Conservation (phyloP, 2,329 filamentous ascomycete species). For the Tympanopsis confertula region DNA sequence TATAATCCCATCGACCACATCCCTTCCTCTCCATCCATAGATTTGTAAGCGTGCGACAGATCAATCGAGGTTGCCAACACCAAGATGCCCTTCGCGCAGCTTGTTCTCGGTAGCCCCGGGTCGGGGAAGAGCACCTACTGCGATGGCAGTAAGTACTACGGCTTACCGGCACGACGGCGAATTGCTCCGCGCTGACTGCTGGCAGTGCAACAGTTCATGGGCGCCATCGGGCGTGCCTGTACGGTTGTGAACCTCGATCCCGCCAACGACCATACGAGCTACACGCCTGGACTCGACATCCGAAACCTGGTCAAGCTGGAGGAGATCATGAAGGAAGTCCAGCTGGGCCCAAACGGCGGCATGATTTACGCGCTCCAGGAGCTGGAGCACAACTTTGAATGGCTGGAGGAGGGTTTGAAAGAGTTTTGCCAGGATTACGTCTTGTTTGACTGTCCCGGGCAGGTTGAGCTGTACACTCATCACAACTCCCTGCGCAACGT, state of each 20-base stretch:
- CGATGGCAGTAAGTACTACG: constrained; percentile 64
- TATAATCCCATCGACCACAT: no score
- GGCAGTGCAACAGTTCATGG: constrained; percentile 88
- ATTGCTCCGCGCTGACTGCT: not conserved
- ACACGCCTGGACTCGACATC: constrained; percentile 82
- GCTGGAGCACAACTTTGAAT: constrained; percentile 85
- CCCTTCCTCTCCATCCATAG: no score
- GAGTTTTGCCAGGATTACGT: constrained; percentile 81
- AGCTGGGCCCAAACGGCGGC: constrained; percentile 82
- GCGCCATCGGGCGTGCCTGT: constrained; percentile 86
- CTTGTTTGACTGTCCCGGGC: constrained; percentile 89
- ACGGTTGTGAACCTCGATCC: constrained; percentile 94
- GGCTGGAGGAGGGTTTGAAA: constrained; percentile 73
- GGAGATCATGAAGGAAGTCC: constrained; percentile 86
- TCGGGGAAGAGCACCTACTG: constrained; percentile 96
- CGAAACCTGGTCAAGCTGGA: constrained; percentile 80
- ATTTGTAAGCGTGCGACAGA: no score
- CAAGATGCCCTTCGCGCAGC: constrained; percentile 56
- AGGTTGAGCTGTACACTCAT: constrained; percentile 94
- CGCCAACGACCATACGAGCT: constrained; percentile 85
- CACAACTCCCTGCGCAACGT: constrained; percentile 86
- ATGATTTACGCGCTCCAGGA: constrained; percentile 91
- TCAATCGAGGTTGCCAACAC: no score
- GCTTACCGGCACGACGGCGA: constrained; percentile 1
- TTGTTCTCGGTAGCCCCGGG: constrained; percentile 87